A percentile compares a stretch with the other conserved stretches of the same genome.
Conservation (phyloP, 1,139 yeast species). For the Spathaspora sp. region DNA sequence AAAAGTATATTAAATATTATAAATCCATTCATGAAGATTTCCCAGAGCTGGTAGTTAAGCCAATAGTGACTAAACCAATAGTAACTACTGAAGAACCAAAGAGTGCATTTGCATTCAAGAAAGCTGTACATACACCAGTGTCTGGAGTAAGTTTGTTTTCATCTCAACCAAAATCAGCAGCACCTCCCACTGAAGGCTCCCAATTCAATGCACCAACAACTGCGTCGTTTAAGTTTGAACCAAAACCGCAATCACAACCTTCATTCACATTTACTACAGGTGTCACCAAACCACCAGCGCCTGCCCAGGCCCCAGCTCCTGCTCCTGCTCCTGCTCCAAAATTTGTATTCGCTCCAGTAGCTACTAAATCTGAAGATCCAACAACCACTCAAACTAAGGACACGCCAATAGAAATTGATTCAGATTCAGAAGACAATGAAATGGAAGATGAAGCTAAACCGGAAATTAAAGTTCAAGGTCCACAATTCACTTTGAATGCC, state of each 20-base stretch:
- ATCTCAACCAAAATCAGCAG: neutral
- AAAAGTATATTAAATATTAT: conserved; percentile 60
- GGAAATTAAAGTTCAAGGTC: conserved; percentile 61
- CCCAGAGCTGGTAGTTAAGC: too few species aligned
- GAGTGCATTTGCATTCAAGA: neutral
- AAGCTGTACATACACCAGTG: conserved; percentile 9
- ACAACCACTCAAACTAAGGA: neutral
- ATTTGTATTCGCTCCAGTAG: conserved; percentile 7
- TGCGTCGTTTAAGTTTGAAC: conserved; percentile 6
- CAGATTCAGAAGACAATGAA: conserved; percentile 38
- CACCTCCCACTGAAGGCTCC: neutral
- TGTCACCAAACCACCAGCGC: conserved; percentile 3
- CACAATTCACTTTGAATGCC: conserved; percentile 52
- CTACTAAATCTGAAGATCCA: conserved; percentile 7
- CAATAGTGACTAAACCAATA: neutral
- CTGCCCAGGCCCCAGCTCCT: too few species aligned
- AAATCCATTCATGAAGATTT: conserved; percentile 28
- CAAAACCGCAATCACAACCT: conserved; percentile 3
- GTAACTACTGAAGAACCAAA: neutral
- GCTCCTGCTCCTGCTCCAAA: conserved; percentile 6
- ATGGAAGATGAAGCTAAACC: conserved; percentile 37
- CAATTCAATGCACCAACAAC: neutral
- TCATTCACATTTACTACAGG: neutral
- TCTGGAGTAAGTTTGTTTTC: neutral
- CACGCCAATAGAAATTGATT: conserved; percentile 4